A percentile compares a stretch with the other conserved stretches of the same genome.
Evolutionary conservation across 2,329 filamentous ascomycete genomes (phyloP).

Genomic region (Huntiella omanensis): DNA sequence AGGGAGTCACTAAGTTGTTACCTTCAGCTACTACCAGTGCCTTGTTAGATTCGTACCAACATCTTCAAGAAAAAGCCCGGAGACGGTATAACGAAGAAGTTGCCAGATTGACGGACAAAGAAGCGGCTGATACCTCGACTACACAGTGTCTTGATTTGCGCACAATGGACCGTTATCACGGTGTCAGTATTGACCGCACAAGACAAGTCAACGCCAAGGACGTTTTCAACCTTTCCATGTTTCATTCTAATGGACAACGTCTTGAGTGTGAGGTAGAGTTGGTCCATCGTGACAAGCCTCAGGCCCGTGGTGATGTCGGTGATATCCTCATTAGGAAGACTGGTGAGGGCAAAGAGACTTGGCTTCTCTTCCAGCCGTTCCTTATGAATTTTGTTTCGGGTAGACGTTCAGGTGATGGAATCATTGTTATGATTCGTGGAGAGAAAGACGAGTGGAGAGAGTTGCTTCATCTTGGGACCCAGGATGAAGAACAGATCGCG

Average conservation of each 20-base stretch:
- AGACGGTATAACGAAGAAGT: constrained; percentile 43
- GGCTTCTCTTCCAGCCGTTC: constrained; percentile 87
- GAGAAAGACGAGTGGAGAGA: constrained; percentile 63
- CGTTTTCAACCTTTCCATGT: constrained; percentile 66
- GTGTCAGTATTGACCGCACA: constrained; percentile 52
- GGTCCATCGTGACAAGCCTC: constrained; percentile 61
- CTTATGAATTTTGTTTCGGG: constrained; percentile 56
- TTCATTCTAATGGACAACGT: constrained; percentile 77
- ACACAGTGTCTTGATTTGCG: constrained; percentile 61
- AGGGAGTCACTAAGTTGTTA: constrained; percentile 37
- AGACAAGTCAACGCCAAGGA: constrained; percentile 81
- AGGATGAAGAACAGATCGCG: constrained; percentile 55
- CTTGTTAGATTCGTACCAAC: constrained; percentile 38
- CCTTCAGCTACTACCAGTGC: constrained; percentile 28
- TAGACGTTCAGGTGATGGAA: constrained; percentile 52
- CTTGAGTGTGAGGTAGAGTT: constrained; percentile 80
- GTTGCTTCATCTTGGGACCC: constrained; percentile 55
- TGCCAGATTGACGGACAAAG: constrained; percentile 64
- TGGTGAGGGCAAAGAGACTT: constrained; percentile 51
- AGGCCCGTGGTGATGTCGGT: constrained; percentile 46
- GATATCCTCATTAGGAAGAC: constrained; percentile 88
- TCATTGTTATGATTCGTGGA: constrained; percentile 70
- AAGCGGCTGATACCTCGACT: constrained; percentile 66
- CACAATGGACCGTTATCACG: constrained; percentile 52
- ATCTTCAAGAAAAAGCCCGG: constrained; percentile 57